Base-by-base conservation (phyloP, 208 protist genomes). In the Acanthamoeba castellanii region DNA sequence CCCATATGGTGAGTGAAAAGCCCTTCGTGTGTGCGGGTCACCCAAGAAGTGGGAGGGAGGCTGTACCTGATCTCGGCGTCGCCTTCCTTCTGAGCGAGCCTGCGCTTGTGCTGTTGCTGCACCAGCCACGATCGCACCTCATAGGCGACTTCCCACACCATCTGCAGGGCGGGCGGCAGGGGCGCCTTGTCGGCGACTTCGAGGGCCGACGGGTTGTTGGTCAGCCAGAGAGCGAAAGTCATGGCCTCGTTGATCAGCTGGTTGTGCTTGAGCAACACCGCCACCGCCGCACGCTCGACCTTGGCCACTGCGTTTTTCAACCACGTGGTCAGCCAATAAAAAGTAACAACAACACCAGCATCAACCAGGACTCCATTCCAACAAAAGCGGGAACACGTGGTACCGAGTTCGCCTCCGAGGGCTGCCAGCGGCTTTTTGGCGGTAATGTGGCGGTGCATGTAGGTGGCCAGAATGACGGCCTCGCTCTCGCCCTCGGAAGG, bases 171-270 rank as follows among this genome's bases (percentile, higher is more conserved):
- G 8, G 90, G 90, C 92, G 90, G 90, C 3, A 84, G 52, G 3
- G 70, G 68, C 11, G 70, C 52, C 27, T 78, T 84, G 47, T 84
- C 90, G 3, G 64, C 47, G 1, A 70, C 66, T 30, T 57, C 64
- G 50, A 85, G 90, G 3, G 85, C 55, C 32, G 64, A 61, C 34
- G 64, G 64, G 37, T 94, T 78, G 50, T 68, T 68, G 47, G 42
- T 45, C 30, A 94, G 90, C 90, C 90, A 94, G 13, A 61, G 90
- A 13, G 90, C 90, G 25, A 94, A 94, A 1, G 90, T 94, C 90
- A 94, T 94, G 64, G 90, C 90, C 57, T 94, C 90, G 32, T 94
- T 94, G n/a, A 94, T 27, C 70, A 85, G 90, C n/a, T 66, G 64
- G 57, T 84, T 94, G 72, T 85, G 72, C 45, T 84, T 94, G 34